Percentiles rank a stretch among this genome's conserved stretches.
phyloP scores from a whole-genome alignment of 2,329 filamentous ascomycete genomes.

The Venturia asperata region DNA sequence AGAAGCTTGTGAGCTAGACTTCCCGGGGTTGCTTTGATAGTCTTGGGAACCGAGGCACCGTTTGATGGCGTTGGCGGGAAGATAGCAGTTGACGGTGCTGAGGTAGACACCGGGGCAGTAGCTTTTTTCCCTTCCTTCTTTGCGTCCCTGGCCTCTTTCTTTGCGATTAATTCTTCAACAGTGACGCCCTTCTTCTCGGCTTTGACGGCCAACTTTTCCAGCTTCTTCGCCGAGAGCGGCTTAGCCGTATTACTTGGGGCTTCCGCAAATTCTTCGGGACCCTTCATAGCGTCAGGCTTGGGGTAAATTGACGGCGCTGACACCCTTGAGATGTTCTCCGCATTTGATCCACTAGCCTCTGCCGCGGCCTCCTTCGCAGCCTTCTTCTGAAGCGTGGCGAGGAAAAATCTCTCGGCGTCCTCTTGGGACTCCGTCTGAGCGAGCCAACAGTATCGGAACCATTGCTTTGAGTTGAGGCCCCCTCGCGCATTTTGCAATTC shows the following conservation, averaged over 20 bases:
- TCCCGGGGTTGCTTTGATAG: background rate
- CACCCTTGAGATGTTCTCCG: background rate
- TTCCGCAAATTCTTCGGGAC: conserved; percentile 2
- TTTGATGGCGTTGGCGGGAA: background rate
- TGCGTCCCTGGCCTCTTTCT: conserved; percentile 8
- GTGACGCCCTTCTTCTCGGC: conserved; percentile 19
- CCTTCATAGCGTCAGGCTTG: conserved; percentile 9
- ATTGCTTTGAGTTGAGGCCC: conserved; percentile 10
- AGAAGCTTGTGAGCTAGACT: conserved; percentile 1
- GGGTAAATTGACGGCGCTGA: background rate
- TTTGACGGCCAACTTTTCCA: conserved; percentile 7
- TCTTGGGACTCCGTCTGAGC: conserved; percentile 7
- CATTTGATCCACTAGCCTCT: background rate
- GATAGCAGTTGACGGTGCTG: background rate
- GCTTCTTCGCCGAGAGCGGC: conserved; percentile 15
- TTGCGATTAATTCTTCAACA: conserved; percentile 15
- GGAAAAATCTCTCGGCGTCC: conserved; percentile 8
- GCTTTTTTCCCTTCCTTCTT: background rate
- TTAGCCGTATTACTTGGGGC: background rate
- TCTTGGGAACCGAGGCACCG: background rate
- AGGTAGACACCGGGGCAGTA: background rate
- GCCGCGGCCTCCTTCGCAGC: background rate
- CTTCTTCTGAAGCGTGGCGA: conserved; percentile 3
- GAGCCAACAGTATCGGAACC: conserved; percentile 11
- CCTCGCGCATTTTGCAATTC: background rate